A percentile compares a stretch with the other conserved stretches of the same genome.
Conservation (phyloP, 768 basidiomycete genomes). For the Lentinula detonsa region DNA sequence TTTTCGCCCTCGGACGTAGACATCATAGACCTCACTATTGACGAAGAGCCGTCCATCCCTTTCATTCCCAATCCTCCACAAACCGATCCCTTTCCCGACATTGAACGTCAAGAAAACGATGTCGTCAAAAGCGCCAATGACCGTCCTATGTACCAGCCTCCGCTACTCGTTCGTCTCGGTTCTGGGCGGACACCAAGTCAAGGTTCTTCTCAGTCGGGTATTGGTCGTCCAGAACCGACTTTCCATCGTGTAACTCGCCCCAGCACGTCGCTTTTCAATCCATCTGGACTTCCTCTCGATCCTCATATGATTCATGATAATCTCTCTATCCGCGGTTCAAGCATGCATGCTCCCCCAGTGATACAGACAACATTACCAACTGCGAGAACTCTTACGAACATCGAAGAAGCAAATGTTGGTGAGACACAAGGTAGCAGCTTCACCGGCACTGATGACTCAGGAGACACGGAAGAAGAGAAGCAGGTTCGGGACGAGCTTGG, state of each 20-base stretch:
- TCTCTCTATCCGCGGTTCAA: background rate
- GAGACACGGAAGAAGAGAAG: background rate
- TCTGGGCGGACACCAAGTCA: background rate
- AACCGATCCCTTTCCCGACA: background rate
- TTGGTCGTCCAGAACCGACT: background rate
- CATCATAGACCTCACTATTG: background rate
- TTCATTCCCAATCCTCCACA: too few species aligned
- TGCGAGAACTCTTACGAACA: background rate
- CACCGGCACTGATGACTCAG: background rate
- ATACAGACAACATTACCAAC: too few species aligned
- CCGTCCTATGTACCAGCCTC: background rate
- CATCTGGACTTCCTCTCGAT: background rate
- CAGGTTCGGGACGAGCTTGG: background rate
- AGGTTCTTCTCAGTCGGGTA: background rate
- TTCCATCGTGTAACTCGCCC: background rate
- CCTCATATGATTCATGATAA: background rate
- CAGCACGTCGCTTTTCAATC: too few species aligned
- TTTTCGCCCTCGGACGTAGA: background rate
- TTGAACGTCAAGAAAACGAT: background rate
- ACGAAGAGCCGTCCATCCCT: background rate
- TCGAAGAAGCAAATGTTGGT: background rate
- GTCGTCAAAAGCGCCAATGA: background rate
- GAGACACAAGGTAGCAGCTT: background rate
- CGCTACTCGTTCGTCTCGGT: slow-evolving; percentile 1
- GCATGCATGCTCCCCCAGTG: background rate